Evolutionary conservation across 305 asterid genomes (phyloP).

Genomic region (Solanum hybrid): DNA sequence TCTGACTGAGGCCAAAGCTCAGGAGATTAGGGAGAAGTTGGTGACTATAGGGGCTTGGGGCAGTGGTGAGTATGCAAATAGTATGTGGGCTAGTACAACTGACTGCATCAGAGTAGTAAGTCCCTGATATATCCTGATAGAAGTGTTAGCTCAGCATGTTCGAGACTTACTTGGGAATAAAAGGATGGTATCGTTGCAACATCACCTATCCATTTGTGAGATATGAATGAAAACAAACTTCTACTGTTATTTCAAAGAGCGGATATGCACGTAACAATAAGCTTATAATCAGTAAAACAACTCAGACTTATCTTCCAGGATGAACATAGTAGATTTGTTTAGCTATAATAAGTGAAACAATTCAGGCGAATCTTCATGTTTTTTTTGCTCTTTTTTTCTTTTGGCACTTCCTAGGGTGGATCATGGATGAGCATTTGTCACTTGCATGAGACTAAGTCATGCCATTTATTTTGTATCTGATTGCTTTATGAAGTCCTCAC

Average conservation of each 20-base stretch:
- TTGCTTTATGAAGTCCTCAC: not conserved
- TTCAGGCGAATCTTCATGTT: not conserved
- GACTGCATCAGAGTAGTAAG: not conserved
- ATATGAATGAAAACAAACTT: not conserved
- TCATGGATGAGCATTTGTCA: not conserved
- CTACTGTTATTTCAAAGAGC: not conserved
- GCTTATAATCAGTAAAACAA: not conserved
- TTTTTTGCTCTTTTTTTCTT: not conserved
- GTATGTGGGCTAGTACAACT: not conserved
- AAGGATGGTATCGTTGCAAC: not conserved
- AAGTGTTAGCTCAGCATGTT: not conserved
- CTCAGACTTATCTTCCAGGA: not conserved
- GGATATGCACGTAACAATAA: not conserved
- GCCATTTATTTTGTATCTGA: not conserved
- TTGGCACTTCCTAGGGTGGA: not conserved
- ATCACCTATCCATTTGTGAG: not conserved
- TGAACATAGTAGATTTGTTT: not conserved
- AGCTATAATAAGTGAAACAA: not conserved
- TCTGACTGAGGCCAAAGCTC: not conserved
- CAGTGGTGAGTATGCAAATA: not conserved
- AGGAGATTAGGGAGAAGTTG: not conserved
- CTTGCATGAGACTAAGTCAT: not conserved
- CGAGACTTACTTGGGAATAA: not conserved
- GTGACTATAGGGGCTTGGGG: not conserved
- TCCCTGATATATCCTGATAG: not conserved